A percentile compares a stretch with the other conserved stretches of the same genome.
Evolutionary conservation across 176 grass and related monocot genomes (phyloP).

Genomic region (Bolboschoenus planiculmis): DNA sequence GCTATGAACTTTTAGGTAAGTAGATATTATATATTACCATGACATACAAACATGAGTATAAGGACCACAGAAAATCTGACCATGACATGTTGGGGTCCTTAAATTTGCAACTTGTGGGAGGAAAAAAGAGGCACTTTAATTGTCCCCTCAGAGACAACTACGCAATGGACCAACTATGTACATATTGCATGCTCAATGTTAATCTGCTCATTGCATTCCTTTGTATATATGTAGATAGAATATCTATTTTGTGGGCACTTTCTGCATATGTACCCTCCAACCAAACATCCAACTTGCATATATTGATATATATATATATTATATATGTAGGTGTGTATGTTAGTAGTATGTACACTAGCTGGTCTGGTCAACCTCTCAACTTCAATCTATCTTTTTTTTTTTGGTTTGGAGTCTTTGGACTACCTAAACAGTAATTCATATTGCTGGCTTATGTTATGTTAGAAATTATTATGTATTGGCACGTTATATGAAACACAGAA

Average conservation of each 20-base stretch:
- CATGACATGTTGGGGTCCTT: neutral
- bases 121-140: neutral
- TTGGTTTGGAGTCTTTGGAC: too few relatives aligned
- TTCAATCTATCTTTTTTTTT: neutral
- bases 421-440: neutral
- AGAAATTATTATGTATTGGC: neutral
- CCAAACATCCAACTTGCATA: slow-evolving; percentile 4
- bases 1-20: too few relatives aligned
- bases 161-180: neutral
- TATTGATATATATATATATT: neutral
- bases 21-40: neutral
- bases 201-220: neutral
- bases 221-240: neutral
- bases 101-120: neutral
- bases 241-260: slow-evolving; percentile 11
- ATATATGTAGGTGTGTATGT: too few relatives aligned
- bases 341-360: neutral
- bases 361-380: neutral
- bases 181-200: neutral
- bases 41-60: neutral
- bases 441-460: neutral
- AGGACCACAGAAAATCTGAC: slow-evolving; percentile 1
- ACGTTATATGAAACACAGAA: neutral
- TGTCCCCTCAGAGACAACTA: slow-evolving; percentile 8
- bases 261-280: slow-evolving; percentile 7